A percentile compares a stretch with the other conserved stretches of the same genome.
Evolutionary conservation across 2,329 filamentous ascomycete species (phyloP).

Genomic region (Epichloe amarillans): DNA sequence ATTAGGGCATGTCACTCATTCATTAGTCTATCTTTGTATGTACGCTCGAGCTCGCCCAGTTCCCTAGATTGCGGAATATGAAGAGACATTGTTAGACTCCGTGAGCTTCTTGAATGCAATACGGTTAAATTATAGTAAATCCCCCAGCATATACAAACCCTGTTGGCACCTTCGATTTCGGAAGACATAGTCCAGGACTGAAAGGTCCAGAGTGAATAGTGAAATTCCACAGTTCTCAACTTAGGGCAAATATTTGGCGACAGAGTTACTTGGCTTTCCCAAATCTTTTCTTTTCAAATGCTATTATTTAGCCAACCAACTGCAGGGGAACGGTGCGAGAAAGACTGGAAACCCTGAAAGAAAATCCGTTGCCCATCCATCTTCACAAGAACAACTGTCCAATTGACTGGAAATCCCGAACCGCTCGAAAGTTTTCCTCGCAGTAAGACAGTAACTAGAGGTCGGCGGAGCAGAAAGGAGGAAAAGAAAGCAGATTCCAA

Average conservation of each 20-base stretch:
- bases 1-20: too few relatives aligned
- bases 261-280: not conserved
- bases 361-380: not conserved
- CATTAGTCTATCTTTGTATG: too few relatives aligned
- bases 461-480: not conserved
- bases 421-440: slow-evolving; percentile 18
- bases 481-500: slow-evolving; percentile 13
- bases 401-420: slow-evolving; percentile 15
- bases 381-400: slow-evolving; percentile 3
- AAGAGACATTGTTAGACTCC: too few relatives aligned
- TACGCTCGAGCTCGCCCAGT: too few relatives aligned
- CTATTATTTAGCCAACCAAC: not conserved
- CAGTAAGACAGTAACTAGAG: not conserved
- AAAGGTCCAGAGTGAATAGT: too few relatives aligned
- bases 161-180: too few relatives aligned
- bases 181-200: too few relatives aligned
- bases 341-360: not conserved
- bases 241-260: not conserved
- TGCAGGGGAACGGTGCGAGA: not conserved
- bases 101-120: too few relatives aligned
- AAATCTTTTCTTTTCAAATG: not conserved
- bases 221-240: too few relatives aligned
- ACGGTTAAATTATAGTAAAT: too few relatives aligned
- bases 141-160: too few relatives aligned
- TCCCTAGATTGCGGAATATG: too few relatives aligned